A percentile compares a stretch with the other conserved stretches of the same genome.
Evolutionary conservation across 2,329 filamentous ascomycete genomes (phyloP).

Genomic region (Fusarium brachygibbosum): DNA sequence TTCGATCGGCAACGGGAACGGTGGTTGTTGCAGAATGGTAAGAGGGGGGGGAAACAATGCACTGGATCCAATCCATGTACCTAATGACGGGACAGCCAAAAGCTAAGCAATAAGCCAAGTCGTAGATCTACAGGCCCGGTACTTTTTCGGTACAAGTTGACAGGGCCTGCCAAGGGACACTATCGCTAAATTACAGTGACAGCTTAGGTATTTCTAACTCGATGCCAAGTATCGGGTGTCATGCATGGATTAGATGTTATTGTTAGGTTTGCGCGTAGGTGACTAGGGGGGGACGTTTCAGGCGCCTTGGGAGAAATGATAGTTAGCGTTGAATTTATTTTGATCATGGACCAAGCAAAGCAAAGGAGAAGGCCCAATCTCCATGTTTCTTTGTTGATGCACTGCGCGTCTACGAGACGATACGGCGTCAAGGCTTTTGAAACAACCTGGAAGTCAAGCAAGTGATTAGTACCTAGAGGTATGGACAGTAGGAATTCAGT

Average conservation of each 20-base stretch:
- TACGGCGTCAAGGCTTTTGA: conserved; percentile 22
- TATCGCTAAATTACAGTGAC: conserved; percentile 9
- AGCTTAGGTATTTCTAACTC: conserved; percentile 23
- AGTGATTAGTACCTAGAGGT: background rate
- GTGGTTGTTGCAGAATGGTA: conserved; percentile 36
- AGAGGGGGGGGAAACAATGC: conserved; percentile 10
- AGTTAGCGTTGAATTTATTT: conserved; percentile 38
- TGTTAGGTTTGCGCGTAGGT: conserved; percentile 1
- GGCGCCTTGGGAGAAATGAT: conserved; percentile 31
- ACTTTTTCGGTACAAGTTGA: conserved; percentile 27
- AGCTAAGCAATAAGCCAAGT: conserved; percentile 50
- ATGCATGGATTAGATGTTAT: conserved; percentile 19
- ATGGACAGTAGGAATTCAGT: background rate
- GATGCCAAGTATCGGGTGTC: conserved; percentile 21
- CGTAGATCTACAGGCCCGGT: conserved; percentile 44
- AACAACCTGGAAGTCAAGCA: background rate
- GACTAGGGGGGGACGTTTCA: conserved; percentile 34
- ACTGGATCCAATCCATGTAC: background rate
- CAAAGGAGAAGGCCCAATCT: background rate
- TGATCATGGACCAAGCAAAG: background rate
- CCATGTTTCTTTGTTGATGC: conserved; percentile 29
- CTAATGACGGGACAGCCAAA: conserved; percentile 14
- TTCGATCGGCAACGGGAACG: conserved; percentile 41
- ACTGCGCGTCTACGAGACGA: conserved; percentile 17
- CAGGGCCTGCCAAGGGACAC: conserved; percentile 10